These are phyloP conservation scores for Ceratocystis variospora DNA, from an alignment of 2,329 filamentous ascomycete genomes.

Conservation along the genomic window DNA sequence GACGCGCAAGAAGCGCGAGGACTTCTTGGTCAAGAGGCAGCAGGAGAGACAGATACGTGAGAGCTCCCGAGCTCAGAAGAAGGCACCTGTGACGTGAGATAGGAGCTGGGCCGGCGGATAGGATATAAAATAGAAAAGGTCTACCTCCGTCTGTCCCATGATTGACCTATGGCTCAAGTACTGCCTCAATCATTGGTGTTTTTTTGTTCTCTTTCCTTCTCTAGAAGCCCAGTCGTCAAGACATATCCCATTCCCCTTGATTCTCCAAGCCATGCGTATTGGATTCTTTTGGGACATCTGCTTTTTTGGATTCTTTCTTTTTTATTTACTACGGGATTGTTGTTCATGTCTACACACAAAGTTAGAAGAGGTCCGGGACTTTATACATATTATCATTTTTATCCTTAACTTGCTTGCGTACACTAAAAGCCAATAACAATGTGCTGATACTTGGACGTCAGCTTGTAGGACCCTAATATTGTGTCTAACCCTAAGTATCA, in stretches of 20 bases:
- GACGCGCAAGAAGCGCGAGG: slow-evolving; percentile 26
- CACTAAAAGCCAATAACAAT: too few relatives aligned
- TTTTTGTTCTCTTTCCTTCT: too few relatives aligned
- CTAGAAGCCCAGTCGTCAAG: too few relatives aligned
- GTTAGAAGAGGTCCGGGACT: not conserved
- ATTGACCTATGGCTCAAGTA: too few relatives aligned
- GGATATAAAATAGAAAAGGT: too few relatives aligned
- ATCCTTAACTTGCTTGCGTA: not conserved
- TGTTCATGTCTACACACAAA: not conserved
- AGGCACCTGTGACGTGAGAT: slow-evolving; percentile 24
- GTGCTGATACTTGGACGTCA: not conserved
- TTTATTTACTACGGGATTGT: slow-evolving; percentile 7
- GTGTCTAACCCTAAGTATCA: not conserved
- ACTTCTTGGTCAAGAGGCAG: slow-evolving; percentile 16
- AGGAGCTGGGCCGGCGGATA: not conserved
- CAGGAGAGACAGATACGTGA: slow-evolving; percentile 12
- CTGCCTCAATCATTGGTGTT: too few relatives aligned
- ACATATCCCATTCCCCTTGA: not conserved
- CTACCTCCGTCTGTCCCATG: too few relatives aligned
- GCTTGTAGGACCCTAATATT: not conserved
- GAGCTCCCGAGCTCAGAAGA: slow-evolving; percentile 25
- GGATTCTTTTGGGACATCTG: slow-evolving; percentile 7
- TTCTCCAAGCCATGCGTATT: slow-evolving; percentile 1
- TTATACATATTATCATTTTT: not conserved
- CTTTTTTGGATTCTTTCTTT: slow-evolving; percentile 12